These are phyloP conservation scores for Citrullus mucosospermus DNA, from an alignment of 306 rosid species.

Conservation along the genomic window DNA sequence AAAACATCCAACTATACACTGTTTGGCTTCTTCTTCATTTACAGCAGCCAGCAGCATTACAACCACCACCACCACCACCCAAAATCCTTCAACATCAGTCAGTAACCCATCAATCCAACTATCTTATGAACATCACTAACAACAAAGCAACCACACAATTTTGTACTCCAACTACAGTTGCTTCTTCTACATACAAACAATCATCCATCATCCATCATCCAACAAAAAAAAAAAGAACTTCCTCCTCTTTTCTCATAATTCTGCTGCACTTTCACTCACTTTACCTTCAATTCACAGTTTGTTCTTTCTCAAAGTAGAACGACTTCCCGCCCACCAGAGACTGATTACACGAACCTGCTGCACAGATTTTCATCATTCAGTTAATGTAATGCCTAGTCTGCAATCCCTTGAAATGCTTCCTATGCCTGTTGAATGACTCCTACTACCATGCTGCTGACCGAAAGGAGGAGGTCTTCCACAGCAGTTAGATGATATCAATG, in stretches of 20 bases:
- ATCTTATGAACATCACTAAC: background rate
- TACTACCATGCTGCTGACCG: constrained; percentile 23
- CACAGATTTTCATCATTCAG: constrained; percentile 14
- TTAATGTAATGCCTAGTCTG: constrained; percentile 27
- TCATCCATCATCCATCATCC: background rate
- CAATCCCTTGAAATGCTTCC: constrained; percentile 28
- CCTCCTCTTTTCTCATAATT: background rate
- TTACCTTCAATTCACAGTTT: constrained; percentile 11
- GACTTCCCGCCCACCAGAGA: constrained; percentile 14
- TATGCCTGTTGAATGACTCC: constrained; percentile 17
- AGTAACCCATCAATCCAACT: background rate
- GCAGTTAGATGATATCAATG: constrained; percentile 24
- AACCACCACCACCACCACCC: background rate
- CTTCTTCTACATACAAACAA: background rate
- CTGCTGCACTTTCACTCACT: no score
- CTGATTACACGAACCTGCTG: constrained; percentile 3
- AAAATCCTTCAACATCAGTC: background rate
- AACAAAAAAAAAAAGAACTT: background rate
- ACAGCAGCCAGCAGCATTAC: background rate
- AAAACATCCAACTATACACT: no score
- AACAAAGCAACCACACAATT: background rate
- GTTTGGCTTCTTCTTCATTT: background rate
- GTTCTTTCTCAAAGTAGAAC: constrained; percentile 23
- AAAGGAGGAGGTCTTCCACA: constrained; percentile 24
- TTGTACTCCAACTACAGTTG: background rate